These are phyloP conservation scores for Immersiporthe knoxdaviesiana DNA, from an alignment of 2,329 filamentous ascomycete species.

Conservation along the genomic window DNA sequence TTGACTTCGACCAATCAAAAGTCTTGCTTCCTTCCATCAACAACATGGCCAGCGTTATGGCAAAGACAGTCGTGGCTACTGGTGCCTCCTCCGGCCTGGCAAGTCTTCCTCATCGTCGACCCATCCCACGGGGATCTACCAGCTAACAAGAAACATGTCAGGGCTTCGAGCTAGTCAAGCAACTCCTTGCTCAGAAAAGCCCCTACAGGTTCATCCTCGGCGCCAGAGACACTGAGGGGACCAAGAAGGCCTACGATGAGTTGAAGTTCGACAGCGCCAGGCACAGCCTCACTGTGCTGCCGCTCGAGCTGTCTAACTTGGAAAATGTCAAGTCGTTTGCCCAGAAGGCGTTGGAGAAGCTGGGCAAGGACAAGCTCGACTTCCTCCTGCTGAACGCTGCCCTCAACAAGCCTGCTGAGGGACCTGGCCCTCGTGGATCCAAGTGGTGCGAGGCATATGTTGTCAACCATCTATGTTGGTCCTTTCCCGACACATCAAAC, in stretches of 20 bases:
- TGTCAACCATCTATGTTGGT: constrained; percentile 57
- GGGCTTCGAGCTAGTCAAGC: constrained; percentile 58
- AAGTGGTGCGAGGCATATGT: constrained; percentile 55
- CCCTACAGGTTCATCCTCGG: constrained; percentile 55
- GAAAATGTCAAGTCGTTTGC: constrained; percentile 52
- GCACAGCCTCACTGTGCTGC: constrained; percentile 50
- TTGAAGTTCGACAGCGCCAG: constrained; percentile 46
- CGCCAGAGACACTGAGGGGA: constrained; percentile 47
- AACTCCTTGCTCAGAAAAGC: constrained; percentile 49
- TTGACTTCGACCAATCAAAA: background rate
- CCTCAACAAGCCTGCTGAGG: constrained; percentile 42
- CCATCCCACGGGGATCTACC: background rate
- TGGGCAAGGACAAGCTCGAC: constrained; percentile 49
- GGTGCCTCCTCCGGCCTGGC: constrained; percentile 55
- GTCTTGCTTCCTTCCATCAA: background rate
- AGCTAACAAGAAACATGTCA: constrained; percentile 32
- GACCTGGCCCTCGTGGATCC: constrained; percentile 44
- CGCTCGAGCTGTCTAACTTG: constrained; percentile 52
- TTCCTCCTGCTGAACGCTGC: constrained; percentile 56
- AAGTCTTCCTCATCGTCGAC: constrained; percentile 30
- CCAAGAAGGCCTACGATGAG: constrained; percentile 46
- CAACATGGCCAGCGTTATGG: constrained; percentile 33
- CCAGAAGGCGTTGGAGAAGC: constrained; percentile 44
- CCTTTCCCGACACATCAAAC: background rate
- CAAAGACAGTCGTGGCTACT: constrained; percentile 55